Evolutionary conservation across 2,329 filamentous ascomycete species (phyloP), one percentile per base, ranked within the genome.

Genomic region (Ophiosphaerella narmari): DNA sequence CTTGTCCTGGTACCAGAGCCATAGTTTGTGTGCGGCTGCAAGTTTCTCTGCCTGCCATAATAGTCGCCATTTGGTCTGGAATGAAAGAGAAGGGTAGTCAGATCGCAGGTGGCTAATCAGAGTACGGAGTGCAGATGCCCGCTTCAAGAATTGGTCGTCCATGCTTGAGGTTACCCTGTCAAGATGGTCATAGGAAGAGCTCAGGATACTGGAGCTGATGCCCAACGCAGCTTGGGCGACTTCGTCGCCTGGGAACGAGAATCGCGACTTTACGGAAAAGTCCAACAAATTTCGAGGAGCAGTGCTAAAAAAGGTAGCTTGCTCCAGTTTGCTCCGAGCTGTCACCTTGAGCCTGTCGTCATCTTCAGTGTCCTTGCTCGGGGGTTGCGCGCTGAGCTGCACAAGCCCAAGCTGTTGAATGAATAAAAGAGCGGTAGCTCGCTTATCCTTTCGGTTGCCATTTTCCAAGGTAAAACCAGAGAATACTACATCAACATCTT

Each of bases 21-120:
- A 97, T 33, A 97, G 80, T 39, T 85, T 80, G 52, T 83, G 82
- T 14, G 91, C 90, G 32, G 91, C 89, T 37, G 88, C 85, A 75
- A 97, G 82, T 73, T 92, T 96, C 72, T 99, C 94, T 0, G 93
- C 93, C 65, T 93, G 86, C 80, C 86, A 89, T n/a, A 99, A 77
- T 29, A 99, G 75, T 55, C 82, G 81, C 91, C 92, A 97, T 60
- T 86, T 86, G 1, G 86, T 86, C 21, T 76, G 77, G 35, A 85
- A 83, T 56, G 88, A 84, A 5, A 97, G 72, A 2, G 84, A 77
- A 29, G 77, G 76, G 52, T 86, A 86, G 29, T 87, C 85, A 5
- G 81, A 80, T 55, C 82, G 81, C 11, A 97, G 75, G 59, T 94
- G 86, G 2, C 79, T 76, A 46, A 90, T 89, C 44, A 99, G 80